A percentile compares a stretch with the other conserved stretches of the same genome.
These are phyloP conservation scores for Amborella trichopoda DNA, from an alignment of 164 flowering plant species.

Conservation along the genomic window DNA sequence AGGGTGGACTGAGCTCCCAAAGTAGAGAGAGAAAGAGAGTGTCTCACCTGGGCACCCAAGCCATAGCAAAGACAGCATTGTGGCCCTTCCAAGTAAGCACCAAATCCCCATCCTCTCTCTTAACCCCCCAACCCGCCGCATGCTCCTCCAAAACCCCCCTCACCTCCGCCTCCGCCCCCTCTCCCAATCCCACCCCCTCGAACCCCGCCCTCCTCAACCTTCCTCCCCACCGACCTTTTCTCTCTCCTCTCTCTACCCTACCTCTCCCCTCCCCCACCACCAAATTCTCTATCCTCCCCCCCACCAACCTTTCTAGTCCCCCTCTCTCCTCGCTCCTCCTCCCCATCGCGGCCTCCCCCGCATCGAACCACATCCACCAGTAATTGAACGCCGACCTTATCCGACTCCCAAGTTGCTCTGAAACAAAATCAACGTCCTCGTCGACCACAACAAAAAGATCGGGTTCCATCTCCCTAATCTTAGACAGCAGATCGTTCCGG, in stretches of 20 bases:
- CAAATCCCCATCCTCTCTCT: slow-evolving; percentile 67
- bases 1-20: no score
- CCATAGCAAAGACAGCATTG: slow-evolving; percentile 85
- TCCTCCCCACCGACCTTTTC: slow-evolving; percentile 61
- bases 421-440: slow-evolving; percentile 83
- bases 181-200: slow-evolving; percentile 32
- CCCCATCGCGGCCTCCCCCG: slow-evolving; percentile 62
- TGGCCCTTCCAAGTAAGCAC: slow-evolving; percentile 98
- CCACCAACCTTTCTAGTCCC: slow-evolving; percentile 74
- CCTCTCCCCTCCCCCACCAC: slow-evolving; percentile 54
- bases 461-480: slow-evolving; percentile 54
- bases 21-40: no score
- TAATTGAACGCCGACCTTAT: slow-evolving; percentile 73
- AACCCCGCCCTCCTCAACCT: slow-evolving; percentile 62
- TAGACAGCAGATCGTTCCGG: slow-evolving; percentile 40
- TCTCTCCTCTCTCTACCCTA: slow-evolving; percentile 72
- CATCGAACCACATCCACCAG: slow-evolving; percentile 83
- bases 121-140: slow-evolving; percentile 93
- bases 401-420: slow-evolving; percentile 45
- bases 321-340: slow-evolving; percentile 60
- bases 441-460: slow-evolving; percentile 59
- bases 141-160: slow-evolving; percentile 82
- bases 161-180: slow-evolving; percentile 62
- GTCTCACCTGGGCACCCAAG: slow-evolving; percentile 78
- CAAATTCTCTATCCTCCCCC: slow-evolving; percentile 89